Evolutionary conservation across 2,329 filamentous ascomycete species (phyloP).

Genomic region (Fusarium graminum): DNA sequence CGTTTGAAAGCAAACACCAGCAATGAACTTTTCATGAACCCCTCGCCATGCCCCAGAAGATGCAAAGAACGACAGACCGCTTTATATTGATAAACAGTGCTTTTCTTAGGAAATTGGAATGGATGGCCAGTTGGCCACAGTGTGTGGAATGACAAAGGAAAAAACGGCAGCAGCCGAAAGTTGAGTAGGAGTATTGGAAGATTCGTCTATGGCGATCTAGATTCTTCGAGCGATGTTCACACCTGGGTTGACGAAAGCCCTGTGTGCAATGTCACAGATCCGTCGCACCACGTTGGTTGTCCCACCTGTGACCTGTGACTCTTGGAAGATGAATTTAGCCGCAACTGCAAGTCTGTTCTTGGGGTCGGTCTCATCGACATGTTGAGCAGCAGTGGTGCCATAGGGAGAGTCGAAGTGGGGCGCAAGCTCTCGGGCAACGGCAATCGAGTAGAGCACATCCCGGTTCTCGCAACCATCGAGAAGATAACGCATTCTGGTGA

Average conservation of each 20-base stretch:
- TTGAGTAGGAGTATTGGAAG: conserved; percentile 2
- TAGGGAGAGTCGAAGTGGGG: conserved; percentile 72
- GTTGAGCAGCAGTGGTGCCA: conserved; percentile 67
- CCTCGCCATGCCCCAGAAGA: conserved; percentile 54
- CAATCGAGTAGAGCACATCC: conserved; percentile 91
- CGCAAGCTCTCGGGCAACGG: conserved; percentile 80
- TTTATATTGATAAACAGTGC: conserved; percentile 35
- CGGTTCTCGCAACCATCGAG: conserved; percentile 87
- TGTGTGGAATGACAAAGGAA: conserved; percentile 42
- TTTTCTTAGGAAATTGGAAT: conserved; percentile 39
- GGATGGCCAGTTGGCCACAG: conserved; percentile 16
- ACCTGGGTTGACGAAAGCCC: conserved; percentile 69
- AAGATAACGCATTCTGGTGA: conserved; percentile 75
- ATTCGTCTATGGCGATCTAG: conserved; percentile 17
- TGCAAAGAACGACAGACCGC: conserved; percentile 42
- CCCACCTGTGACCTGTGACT: conserved; percentile 73
- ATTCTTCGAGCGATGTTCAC: conserved; percentile 58
- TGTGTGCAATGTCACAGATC: conserved; percentile 75
- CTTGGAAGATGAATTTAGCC: conserved; percentile 76
- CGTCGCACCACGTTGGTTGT: conserved; percentile 79
- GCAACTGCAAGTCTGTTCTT: conserved; percentile 76
- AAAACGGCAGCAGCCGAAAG: conserved; percentile 22
- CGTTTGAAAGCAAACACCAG: conserved; percentile 37
- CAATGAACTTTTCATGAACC: conserved; percentile 48
- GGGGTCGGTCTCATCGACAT: conserved; percentile 75